Conservation (phyloP, 2,329 filamentous ascomycete genomes). For the Hypoxylon sp. region DNA sequence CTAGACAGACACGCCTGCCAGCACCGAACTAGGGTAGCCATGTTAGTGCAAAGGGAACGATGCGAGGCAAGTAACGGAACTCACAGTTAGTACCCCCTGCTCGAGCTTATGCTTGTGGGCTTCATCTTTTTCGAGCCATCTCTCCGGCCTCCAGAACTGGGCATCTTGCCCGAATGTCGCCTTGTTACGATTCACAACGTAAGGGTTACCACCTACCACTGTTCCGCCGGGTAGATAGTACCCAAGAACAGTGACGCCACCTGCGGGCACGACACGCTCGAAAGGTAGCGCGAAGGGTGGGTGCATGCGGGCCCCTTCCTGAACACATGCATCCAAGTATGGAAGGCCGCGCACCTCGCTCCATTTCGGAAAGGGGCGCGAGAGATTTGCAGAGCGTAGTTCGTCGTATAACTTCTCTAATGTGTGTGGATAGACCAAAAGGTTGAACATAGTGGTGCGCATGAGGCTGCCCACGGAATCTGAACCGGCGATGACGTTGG, state of each 20-base stretch:
- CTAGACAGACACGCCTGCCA: conserved; percentile 49
- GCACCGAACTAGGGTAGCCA: conserved; percentile 44
- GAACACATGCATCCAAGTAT: conserved; percentile 52
- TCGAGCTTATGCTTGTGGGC: conserved; percentile 39
- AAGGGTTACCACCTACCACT: conserved; percentile 48
- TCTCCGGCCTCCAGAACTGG: conserved; percentile 47
- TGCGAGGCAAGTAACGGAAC: not conserved
- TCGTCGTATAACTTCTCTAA: conserved; percentile 50
- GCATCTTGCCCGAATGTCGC: conserved; percentile 45
- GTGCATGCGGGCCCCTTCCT: conserved; percentile 51
- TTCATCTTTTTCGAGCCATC: conserved; percentile 43
- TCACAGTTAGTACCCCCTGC: conserved; percentile 43
- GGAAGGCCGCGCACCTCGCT: conserved; percentile 50
- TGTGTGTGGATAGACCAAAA: conserved; percentile 49
- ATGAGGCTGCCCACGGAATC: conserved; percentile 48
- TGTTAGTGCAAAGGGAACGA: not conserved
- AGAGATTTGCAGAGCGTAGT: conserved; percentile 49
- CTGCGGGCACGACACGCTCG: conserved; percentile 50
- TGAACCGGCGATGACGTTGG: conserved; percentile 41
- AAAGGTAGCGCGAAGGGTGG: conserved; percentile 50
- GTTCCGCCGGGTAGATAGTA: conserved; percentile 47
- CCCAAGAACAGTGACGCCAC: conserved; percentile 43
- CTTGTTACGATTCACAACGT: conserved; percentile 47
- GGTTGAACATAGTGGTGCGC: conserved; percentile 48
- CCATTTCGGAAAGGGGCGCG: conserved; percentile 51